Percentiles rank a stretch among this genome's conserved stretches.
phyloP scores from a whole-genome alignment of 441 rosid species.

The Manihot esculenta region DNA sequence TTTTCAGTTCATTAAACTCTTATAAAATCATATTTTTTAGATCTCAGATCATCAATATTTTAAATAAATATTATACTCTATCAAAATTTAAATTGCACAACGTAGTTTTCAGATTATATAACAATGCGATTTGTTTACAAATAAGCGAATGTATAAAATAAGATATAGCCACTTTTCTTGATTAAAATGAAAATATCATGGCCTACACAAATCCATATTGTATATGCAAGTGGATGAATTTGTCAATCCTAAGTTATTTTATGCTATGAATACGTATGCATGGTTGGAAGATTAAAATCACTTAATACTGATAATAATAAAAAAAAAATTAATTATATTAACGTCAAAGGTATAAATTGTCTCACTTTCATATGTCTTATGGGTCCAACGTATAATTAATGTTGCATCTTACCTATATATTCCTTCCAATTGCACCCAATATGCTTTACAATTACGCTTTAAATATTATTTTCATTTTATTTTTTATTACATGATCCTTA shows the following conservation, averaged over 20 bases:
- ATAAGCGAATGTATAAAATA: not conserved
- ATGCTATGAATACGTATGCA: constrained; percentile 27
- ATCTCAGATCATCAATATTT: no score
- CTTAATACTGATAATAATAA: not conserved
- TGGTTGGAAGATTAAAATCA: constrained; percentile 1
- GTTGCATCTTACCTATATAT: not conserved
- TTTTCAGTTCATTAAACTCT: no score
- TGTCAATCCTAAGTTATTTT: constrained; percentile 16
- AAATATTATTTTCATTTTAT: not conserved
- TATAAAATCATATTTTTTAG: no score
- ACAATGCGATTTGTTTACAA: not conserved
- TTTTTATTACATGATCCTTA: not conserved
- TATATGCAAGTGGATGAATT: constrained; percentile 9
- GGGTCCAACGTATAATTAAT: not conserved
- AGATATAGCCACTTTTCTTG: not conserved
- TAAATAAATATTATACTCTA: no score
- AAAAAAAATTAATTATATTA: not conserved
- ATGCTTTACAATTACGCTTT: not conserved
- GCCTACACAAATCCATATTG: not conserved
- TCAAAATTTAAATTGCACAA: no score
- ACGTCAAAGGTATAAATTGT: not conserved
- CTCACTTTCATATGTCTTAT: not conserved
- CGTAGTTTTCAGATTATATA: not conserved
- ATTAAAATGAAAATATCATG: not conserved
- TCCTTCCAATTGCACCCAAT: not conserved